A percentile compares a stretch with the other conserved stretches of the same genome.
Evolutionary conservation across 441 rosid genomes (phyloP).

Genomic region (Eutrema salsugineum): DNA sequence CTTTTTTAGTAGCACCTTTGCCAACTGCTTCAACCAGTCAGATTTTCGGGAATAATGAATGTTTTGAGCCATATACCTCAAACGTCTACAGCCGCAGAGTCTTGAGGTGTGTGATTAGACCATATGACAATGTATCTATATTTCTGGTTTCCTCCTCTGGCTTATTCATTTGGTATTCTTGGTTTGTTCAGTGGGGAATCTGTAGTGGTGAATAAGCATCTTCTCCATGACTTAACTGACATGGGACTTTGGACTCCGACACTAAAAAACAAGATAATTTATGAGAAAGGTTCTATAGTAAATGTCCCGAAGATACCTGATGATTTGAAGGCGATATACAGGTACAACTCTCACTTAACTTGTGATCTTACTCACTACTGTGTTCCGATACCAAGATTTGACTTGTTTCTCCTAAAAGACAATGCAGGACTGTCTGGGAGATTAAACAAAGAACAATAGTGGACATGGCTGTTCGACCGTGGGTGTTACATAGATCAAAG

Average conservation of each 20-base stretch:
- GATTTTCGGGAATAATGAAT: conserved; percentile 91
- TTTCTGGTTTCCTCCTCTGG: background rate
- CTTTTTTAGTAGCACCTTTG: conserved; percentile 90
- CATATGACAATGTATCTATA: background rate
- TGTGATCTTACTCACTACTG: background rate
- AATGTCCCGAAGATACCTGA: conserved; percentile 69
- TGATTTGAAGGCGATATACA: conserved; percentile 68
- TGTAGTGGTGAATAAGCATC: conserved; percentile 94
- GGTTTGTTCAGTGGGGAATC: conserved; percentile 70
- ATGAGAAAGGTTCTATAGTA: conserved; percentile 71
- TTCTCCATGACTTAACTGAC: conserved; percentile 81
- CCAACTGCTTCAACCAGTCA: conserved; percentile 98
- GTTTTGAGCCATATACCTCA: conserved; percentile 92
- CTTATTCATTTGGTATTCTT: background rate
- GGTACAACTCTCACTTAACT: conserved; percentile 34
- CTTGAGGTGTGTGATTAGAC: conserved; percentile 48
- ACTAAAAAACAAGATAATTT: conserved; percentile 64
- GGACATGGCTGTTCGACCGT: conserved; percentile 88
- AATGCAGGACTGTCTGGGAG: conserved; percentile 88
- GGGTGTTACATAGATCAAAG: conserved; percentile 92
- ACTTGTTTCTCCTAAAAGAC: background rate
- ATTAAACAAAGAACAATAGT: conserved; percentile 83
- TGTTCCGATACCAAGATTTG: background rate
- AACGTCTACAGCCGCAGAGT: conserved; percentile 89
- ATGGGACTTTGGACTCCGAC: conserved; percentile 82